A percentile compares a stretch with the other conserved stretches of the same genome.
Conservation (phyloP, 1,139 yeast genomes). For the Yamadazyma atlantica region DNA sequence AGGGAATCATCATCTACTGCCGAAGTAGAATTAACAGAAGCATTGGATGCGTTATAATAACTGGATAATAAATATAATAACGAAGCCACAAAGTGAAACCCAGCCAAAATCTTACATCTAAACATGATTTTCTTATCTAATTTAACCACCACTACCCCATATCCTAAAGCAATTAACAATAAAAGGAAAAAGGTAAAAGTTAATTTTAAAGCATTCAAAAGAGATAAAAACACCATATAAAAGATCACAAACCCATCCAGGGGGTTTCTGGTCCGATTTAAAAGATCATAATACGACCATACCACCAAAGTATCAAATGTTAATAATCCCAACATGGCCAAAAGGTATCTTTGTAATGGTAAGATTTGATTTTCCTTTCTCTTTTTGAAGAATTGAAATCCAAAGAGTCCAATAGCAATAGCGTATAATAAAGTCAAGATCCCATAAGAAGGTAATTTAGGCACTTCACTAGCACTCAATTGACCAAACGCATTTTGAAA, state of each 20-base stretch:
- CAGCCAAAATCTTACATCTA: constrained; percentile 76
- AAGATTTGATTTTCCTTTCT: constrained; percentile 74
- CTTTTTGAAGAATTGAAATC: constrained; percentile 83
- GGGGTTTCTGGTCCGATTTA: constrained; percentile 56
- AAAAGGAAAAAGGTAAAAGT: constrained; percentile 88
- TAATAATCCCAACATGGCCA: constrained; percentile 81
- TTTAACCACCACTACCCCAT: constrained; percentile 89
- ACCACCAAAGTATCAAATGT: constrained; percentile 83
- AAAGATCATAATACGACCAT: constrained; percentile 89
- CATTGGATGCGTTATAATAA: constrained; percentile 41
- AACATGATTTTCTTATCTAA: constrained; percentile 76
- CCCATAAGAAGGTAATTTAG: constrained; percentile 88
- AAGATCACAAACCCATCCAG: constrained; percentile 65
- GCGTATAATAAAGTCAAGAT: constrained; percentile 81
- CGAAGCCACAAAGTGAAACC: constrained; percentile 66
- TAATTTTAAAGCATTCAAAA: constrained; percentile 76
- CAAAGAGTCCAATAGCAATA: constrained; percentile 75
- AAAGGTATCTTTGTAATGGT: constrained; percentile 86
- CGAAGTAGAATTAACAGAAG: constrained; percentile 19
- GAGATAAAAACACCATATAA: constrained; percentile 74
- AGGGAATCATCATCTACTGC: constrained; percentile 20
- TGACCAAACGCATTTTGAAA: constrained; percentile 93
- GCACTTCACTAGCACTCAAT: constrained; percentile 85
- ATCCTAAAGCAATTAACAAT: constrained; percentile 84
- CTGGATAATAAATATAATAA: constrained; percentile 67